phyloP scores from a whole-genome alignment of 2,329 filamentous ascomycete species.

The Cladophialophora immunda region DNA sequence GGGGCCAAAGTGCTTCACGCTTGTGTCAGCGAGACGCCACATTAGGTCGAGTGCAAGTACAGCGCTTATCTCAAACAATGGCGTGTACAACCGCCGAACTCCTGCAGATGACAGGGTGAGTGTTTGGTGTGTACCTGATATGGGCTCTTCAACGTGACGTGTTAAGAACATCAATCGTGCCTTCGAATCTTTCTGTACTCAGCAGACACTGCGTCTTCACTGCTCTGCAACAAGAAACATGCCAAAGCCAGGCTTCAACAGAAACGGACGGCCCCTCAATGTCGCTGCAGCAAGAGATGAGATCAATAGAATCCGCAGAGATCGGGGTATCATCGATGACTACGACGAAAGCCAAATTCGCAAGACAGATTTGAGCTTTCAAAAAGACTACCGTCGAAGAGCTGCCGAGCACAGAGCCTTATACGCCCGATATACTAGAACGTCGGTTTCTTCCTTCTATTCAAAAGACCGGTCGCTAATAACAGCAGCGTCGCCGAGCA shows the following conservation, averaged over 20 bases:
- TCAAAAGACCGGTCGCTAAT: slow-evolving; percentile 11
- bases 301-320: slow-evolving; percentile 21
- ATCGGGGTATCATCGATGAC: slow-evolving; percentile 21
- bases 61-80: slow-evolving; percentile 9
- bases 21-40: not conserved
- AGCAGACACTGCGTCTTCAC: not conserved
- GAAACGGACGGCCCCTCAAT: slow-evolving; percentile 18
- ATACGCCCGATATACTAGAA: slow-evolving; percentile 23
- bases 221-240: slow-evolving; percentile 20
- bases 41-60: slow-evolving; percentile 1
- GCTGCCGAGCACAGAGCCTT: not conserved
- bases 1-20: slow-evolving; percentile 6
- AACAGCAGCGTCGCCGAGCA: slow-evolving; percentile 27
- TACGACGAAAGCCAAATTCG: slow-evolving; percentile 24
- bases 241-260: slow-evolving; percentile 22
- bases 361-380: slow-evolving; percentile 16
- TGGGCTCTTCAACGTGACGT: not conserved
- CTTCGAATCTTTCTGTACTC: slow-evolving; percentile 7
- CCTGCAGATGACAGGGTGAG: not conserved
- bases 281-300: slow-evolving; percentile 17
- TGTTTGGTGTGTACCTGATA: not conserved
- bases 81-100: not conserved
- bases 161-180: not conserved
- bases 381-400: slow-evolving; percentile 24
- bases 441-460: slow-evolving; percentile 18